Evolutionary conservation across 2,329 filamentous ascomycete genomes (phyloP), one percentile per base, ranked within the genome.

Genomic region (Penicillium sp.): DNA sequence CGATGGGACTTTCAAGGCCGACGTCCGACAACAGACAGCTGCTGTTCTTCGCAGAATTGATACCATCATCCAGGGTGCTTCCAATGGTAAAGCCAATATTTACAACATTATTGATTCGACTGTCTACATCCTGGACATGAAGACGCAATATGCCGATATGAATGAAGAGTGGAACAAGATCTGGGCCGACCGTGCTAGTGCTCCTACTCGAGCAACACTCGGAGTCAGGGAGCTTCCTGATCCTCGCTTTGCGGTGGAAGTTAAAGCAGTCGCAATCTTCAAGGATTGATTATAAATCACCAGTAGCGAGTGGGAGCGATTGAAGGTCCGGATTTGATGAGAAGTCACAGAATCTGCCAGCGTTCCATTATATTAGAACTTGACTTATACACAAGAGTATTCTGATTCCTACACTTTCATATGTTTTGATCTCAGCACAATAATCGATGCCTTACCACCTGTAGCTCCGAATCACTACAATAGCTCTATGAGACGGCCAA

Each of bases 121-220:
- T 10, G 73, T 79, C 10, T 79, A 76, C 48, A 61, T 78, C 5
- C 39, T 73, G 9, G 73, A 78, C 54, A 77, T 77, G 73, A 68
- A 76, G 55, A 64, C 59, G 1, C 65, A 79, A 26, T 78, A 79
- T 53, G 67, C 68, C 5, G 76, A 71, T 14, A 78, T 78, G 75
- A 78, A 79, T 47, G 75, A 77, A 58, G 76, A 75, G 58, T 79
- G 76, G 77, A 79, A 79, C 55, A 75, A 75, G 60, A 67, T 78
- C 7, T 79, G 75, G 55, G 24, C 67, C 13, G 68, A 70, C 28
- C 67, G 74, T 6, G 65, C 57, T 1, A 66, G 60, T 48, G 76
- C 75, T 1, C 76, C 76, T 1, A 51, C 51, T 18, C 51, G 60
- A 16, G 58, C 56, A 5, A 62, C 60, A 1, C 48, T 62, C 16